phyloP scores from a whole-genome alignment of 805 yeast genomes.

The Yueomyces sp. region DNA sequence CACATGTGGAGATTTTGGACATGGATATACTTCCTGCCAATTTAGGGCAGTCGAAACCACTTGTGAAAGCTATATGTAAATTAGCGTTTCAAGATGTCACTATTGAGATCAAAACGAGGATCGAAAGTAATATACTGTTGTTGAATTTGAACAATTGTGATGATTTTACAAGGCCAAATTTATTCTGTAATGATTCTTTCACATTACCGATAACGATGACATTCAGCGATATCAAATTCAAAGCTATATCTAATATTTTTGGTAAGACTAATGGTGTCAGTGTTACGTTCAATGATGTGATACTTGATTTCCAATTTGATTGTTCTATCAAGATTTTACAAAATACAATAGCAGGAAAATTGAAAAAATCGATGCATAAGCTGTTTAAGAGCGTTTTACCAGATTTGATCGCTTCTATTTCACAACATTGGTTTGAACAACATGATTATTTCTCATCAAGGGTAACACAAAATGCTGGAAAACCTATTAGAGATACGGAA shows the following conservation, averaged over 20 bases:
- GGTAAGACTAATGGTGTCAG: constrained; percentile 22
- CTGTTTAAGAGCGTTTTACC: constrained; percentile 25
- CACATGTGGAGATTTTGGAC: constrained; percentile 21
- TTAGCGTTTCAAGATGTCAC: constrained; percentile 21
- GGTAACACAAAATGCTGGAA: background rate
- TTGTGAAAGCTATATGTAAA: constrained; percentile 24
- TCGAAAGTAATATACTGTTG: constrained; percentile 23
- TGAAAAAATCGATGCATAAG: constrained; percentile 22
- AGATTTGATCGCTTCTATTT: constrained; percentile 22
- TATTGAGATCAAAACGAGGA: constrained; percentile 22
- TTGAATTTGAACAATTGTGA: constrained; percentile 18
- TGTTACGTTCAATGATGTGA: constrained; percentile 26
- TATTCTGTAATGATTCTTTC: constrained; percentile 23
- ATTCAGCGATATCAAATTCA: constrained; percentile 20
- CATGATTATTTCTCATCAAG: background rate
- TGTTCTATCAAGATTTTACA: constrained; percentile 25
- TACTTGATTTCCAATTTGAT: constrained; percentile 23
- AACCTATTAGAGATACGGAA: background rate
- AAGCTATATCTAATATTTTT: constrained; percentile 23
- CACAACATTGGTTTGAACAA: constrained; percentile 20
- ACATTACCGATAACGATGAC: constrained; percentile 24
- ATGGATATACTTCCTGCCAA: background rate
- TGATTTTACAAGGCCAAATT: constrained; percentile 18
- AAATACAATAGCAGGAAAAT: constrained; percentile 21
- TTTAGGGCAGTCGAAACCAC: constrained; percentile 18